phyloP scores from a whole-genome alignment of 257 asterid species.

The Solanum clarkiae region DNA sequence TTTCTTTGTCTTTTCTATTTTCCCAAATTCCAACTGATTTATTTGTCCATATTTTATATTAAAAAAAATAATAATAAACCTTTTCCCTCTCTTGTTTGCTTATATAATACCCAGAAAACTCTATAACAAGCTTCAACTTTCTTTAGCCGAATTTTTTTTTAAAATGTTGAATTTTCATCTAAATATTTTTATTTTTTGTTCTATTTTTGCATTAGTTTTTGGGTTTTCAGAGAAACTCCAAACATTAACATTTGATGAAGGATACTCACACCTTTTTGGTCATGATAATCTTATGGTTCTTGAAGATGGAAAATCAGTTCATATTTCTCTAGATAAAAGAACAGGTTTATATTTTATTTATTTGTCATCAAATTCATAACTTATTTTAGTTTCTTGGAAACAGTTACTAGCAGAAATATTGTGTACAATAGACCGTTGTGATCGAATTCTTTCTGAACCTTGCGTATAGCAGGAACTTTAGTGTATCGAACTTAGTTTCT shows the following conservation, averaged over 20 bases:
- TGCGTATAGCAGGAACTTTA: too few species aligned
- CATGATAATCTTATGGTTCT: constrained; percentile 64
- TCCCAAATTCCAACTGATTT: background rate
- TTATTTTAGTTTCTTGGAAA: too few species aligned
- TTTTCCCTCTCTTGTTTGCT: constrained; percentile 14
- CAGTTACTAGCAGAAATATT: too few species aligned
- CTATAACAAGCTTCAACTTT: background rate
- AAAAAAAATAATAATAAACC: background rate
- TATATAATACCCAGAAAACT: constrained; percentile 1
- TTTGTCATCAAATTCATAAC: too few species aligned
- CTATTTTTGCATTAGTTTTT: constrained; percentile 17
- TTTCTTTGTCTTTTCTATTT: background rate
- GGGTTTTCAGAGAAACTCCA: constrained; percentile 56
- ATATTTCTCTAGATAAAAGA: constrained; percentile 56
- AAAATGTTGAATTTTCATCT: constrained; percentile 21
- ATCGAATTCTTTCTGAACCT: too few species aligned
- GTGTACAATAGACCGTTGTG: too few species aligned
- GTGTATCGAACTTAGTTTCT: too few species aligned
- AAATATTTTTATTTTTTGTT: constrained; percentile 10
- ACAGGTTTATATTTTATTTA: constrained; percentile 32
- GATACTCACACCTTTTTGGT: constrained; percentile 77
- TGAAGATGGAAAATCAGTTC: constrained; percentile 64
- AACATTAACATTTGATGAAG: constrained; percentile 62
- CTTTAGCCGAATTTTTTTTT: background rate
- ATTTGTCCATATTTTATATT: background rate